Evolutionary conservation across 148 eudicot species (phyloP), one percentile per base, ranked within the genome.

Genomic region (Dysphania ambrosioides): DNA sequence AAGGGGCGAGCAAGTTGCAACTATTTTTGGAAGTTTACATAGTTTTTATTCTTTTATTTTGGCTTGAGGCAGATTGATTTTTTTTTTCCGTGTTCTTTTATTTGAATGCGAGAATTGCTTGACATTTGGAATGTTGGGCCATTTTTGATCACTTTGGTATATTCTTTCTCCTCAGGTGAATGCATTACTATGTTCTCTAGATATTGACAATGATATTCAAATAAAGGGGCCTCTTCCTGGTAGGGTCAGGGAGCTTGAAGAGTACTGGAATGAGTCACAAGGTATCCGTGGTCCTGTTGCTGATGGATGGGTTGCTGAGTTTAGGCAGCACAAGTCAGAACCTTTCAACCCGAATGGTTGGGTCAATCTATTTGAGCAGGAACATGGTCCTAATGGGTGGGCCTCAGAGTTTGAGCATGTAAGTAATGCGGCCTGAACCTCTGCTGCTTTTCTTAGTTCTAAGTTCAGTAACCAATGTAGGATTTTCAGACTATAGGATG

Each of bases 351-450:
- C 94, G 71, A 84, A 87, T 84, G 70, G 85, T 68, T 95, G 99
- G 99, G 94, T 81, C 55, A 89, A 80, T 77, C 86, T 87, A 49
- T 95, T 95, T 87, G 92, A 92, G 80, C 83, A 71, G 72, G 89
- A 95, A 72, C 90, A 92, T 77, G 98, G 99, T 34, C 85, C 87
- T 66, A 82, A 80, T 82, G 97, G 92, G 36, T 95, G 99, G 99
- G 99, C 97, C 74, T 90, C 96, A 84, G 96, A 95, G 83, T 95
- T 95, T 87, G 91, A 88, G 75, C 93, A 84, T 73, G 98, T 95
- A 87, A 88, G 96, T 47, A 59, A 16, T 67, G 35, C 55, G 65
- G 36, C 61, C 75, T 53, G 70, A 31, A 36, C 34, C 44, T 69
- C 11, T 72, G 30, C 35, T 72, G 40, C 34, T 61, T 41, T 23